Percentiles rank a stretch among this genome's conserved stretches.
Conservation (phyloP, 2,329 filamentous ascomycete species). For the Drechslerella stenobrocha region DNA sequence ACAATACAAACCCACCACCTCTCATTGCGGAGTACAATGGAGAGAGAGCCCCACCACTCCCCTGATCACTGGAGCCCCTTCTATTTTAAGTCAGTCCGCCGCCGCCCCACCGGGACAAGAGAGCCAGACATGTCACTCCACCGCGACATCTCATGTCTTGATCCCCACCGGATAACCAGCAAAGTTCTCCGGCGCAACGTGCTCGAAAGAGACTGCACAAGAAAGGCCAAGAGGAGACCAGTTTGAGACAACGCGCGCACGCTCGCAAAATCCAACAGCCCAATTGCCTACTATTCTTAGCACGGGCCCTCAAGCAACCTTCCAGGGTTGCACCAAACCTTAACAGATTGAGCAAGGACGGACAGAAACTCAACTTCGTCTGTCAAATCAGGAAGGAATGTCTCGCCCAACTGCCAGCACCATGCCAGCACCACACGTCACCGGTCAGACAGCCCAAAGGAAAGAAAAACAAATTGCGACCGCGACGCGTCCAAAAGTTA, state of each 20-base stretch:
- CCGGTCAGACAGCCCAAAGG: not conserved
- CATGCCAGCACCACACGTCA: constrained; percentile 15
- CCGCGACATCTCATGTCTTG: too few species aligned
- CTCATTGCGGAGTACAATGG: too few species aligned
- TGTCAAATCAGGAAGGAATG: too few species aligned
- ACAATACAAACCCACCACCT: too few species aligned
- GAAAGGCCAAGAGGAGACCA: not conserved
- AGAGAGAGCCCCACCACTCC: too few species aligned
- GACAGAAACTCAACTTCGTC: constrained; percentile 2
- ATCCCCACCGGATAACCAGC: too few species aligned
- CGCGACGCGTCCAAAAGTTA: not conserved
- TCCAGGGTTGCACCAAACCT: constrained; percentile 42
- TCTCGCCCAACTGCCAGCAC: constrained; percentile 6
- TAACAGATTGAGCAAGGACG: constrained; percentile 19
- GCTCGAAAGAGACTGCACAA: too few species aligned
- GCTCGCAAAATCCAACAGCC: constrained; percentile 43
- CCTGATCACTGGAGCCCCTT: too few species aligned
- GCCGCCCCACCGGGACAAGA: too few species aligned
- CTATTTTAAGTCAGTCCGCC: too few species aligned
- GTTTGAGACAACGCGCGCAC: constrained; percentile 20
- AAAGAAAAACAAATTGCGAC: constrained; percentile 7
- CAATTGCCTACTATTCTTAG: constrained; percentile 32
- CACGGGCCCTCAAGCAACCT: constrained; percentile 1
- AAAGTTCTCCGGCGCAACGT: too few species aligned
- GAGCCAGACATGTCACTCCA: too few species aligned